Base-by-base conservation (phyloP, 1,284 basidiomycete species). In the Irpex sp. region DNA sequence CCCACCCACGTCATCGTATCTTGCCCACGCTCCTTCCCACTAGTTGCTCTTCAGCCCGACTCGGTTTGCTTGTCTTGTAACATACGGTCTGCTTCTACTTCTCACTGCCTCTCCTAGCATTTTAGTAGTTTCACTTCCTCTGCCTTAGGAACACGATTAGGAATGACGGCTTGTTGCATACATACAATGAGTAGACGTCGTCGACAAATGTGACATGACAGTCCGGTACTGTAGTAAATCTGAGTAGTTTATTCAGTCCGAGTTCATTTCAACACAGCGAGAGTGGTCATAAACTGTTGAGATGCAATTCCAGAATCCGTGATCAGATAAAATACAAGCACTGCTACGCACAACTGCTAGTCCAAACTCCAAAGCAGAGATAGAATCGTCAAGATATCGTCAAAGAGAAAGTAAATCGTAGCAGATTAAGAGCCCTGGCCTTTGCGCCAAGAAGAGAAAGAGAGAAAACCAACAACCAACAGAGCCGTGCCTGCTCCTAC, bases 401-500 rank as follows among this genome's bases (percentile, higher is more conserved):
- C 31, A 34, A 6, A 34, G 31, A 34, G 9, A 34, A 34, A 34
- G 31, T 34, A 34, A 6, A 34, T 34, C 31, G 31, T 34, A 34
- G 31, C 31, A 34, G 36, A 31, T 56, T 31, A 64, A 66, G 64
- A 73, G 38, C 64, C 67, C 69, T 78, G 76, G 38, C 71, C 74
- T 68, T 88, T 85, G 74, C 89, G 83, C 76, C 90, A 92, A 74
- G 87, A 88, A 38, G 89, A 89, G 69, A 92, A 84, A 64, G 89
- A 89, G 67, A 92, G 73, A 58, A 92, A 85, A 0, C 90, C 91
- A 13, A 92, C 88, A 13, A 91, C 87, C 51, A 92, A 79, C 65
- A 92, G 71, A 54, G 91, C 90, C 17, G 90, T 91, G 9, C 91
- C 91, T 37, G 90, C 91, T 21, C 90, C 91, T 2, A 92, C 84